Evolutionary conservation across 2,329 filamentous ascomycete species (phyloP).

Genomic region (Fusarium caatingaense): DNA sequence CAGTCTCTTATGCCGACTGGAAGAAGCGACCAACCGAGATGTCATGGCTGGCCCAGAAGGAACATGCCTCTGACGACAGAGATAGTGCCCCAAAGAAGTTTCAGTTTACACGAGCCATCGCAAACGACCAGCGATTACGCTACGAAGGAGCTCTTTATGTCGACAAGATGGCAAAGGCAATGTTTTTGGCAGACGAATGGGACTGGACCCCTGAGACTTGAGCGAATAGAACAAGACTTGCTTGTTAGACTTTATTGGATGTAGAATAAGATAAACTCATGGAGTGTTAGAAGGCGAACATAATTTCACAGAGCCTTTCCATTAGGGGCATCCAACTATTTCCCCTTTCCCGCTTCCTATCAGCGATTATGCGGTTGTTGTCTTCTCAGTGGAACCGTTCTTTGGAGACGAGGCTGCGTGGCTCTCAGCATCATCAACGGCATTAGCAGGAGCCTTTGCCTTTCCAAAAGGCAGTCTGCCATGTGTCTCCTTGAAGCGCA

Average conservation of each 20-base stretch:
- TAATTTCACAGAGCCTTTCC: slow-evolving; percentile 9
- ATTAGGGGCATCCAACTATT: background rate
- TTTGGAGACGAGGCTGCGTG: slow-evolving; percentile 43
- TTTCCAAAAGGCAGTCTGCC: slow-evolving; percentile 62
- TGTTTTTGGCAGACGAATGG: slow-evolving; percentile 69
- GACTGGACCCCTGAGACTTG: slow-evolving; percentile 67
- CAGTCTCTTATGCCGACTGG: slow-evolving; percentile 61
- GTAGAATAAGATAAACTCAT: slow-evolving; percentile 38
- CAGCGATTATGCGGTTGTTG: slow-evolving; percentile 34
- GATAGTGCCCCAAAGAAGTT: slow-evolving; percentile 51
- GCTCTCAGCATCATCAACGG: slow-evolving; percentile 44
- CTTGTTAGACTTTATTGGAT: slow-evolving; percentile 25
- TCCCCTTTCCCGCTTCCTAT: background rate
- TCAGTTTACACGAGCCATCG: slow-evolving; percentile 62
- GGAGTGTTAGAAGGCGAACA: slow-evolving; percentile 23
- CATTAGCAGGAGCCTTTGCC: slow-evolving; percentile 43
- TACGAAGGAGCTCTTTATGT: slow-evolving; percentile 62
- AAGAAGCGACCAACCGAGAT: slow-evolving; percentile 53
- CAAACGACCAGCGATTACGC: slow-evolving; percentile 62
- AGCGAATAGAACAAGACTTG: slow-evolving; percentile 31
- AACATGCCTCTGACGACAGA: slow-evolving; percentile 21
- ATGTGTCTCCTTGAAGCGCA: slow-evolving; percentile 74
- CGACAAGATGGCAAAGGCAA: slow-evolving; percentile 61
- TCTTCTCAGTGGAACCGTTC: slow-evolving; percentile 44
- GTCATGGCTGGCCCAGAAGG: slow-evolving; percentile 54